phyloP scores from a whole-genome alignment of 345 rosid genomes.

The Eucalyptus marginata region DNA sequence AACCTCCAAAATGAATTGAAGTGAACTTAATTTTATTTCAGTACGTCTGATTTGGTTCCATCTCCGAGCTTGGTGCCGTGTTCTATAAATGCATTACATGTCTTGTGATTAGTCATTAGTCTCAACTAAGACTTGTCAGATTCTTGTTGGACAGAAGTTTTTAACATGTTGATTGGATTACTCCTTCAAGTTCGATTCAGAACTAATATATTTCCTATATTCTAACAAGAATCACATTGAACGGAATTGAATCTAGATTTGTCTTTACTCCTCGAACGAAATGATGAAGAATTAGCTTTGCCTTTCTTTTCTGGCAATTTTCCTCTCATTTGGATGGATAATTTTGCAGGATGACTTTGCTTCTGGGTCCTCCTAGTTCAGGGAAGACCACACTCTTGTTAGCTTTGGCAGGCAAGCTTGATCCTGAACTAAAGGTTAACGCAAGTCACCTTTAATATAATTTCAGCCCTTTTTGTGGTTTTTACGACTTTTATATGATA shows the following conservation, averaged over 20 bases:
- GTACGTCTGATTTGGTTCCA: too few species aligned
- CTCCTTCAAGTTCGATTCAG: neutral
- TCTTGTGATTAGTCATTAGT: neutral
- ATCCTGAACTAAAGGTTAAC: neutral
- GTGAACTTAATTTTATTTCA: too few species aligned
- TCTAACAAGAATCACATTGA: neutral
- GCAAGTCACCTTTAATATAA: neutral
- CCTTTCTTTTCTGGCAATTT: neutral
- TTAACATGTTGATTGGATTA: neutral
- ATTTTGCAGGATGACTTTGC: conserved; percentile 15
- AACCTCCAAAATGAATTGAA: too few species aligned
- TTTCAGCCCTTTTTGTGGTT: neutral
- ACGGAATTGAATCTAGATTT: neutral
- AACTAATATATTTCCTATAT: neutral
- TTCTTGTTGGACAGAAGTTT: neutral
- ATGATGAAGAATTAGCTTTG: neutral
- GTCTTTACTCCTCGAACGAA: neutral
- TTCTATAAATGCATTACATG: too few species aligned
- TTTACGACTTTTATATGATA: neutral
- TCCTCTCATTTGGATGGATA: neutral
- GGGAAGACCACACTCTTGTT: conserved; percentile 73
- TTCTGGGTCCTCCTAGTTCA: conserved; percentile 77
- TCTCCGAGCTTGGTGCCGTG: too few species aligned
- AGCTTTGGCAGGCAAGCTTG: conserved; percentile 26
- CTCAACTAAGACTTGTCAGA: neutral